Evolutionary conservation across 2,329 filamentous ascomycete species (phyloP).

Genomic region (Aspergillus thermomutatus): DNA sequence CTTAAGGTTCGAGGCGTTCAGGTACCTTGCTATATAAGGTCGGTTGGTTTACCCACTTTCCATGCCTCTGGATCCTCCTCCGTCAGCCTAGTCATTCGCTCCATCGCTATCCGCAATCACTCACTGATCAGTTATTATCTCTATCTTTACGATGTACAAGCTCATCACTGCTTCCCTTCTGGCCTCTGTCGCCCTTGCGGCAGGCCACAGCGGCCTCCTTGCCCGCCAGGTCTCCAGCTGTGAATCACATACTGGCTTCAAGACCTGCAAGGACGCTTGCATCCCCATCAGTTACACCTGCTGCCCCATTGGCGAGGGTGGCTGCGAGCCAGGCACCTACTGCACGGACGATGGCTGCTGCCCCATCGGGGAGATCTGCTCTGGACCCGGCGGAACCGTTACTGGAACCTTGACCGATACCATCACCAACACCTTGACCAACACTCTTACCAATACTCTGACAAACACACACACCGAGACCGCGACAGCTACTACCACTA

Average conservation of each 20-base stretch:
- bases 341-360: slow-evolving; percentile 4
- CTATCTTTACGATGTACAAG: background rate
- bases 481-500: background rate
- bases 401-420: slow-evolving; percentile 2
- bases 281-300: slow-evolving; percentile 5
- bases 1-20: too few relatives aligned
- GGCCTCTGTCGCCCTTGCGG: background rate
- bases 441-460: background rate
- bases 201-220: background rate
- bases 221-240: background rate
- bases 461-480: background rate
- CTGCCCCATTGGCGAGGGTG: background rate
- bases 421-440: slow-evolving; percentile 1
- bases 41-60: too few relatives aligned
- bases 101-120: background rate
- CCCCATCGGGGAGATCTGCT: slow-evolving; percentile 3
- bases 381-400: background rate
- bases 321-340: slow-evolving; percentile 3
- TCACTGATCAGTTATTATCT: background rate
- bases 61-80: too few relatives aligned
- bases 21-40: too few relatives aligned
- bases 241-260: background rate
- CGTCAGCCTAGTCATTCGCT: background rate
- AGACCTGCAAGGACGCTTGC: background rate
- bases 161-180: background rate